Evolutionary conservation across 805 yeast genomes (phyloP), one percentile per base, ranked within the genome.

Genomic region (Kurtzmaniella fragi): DNA sequence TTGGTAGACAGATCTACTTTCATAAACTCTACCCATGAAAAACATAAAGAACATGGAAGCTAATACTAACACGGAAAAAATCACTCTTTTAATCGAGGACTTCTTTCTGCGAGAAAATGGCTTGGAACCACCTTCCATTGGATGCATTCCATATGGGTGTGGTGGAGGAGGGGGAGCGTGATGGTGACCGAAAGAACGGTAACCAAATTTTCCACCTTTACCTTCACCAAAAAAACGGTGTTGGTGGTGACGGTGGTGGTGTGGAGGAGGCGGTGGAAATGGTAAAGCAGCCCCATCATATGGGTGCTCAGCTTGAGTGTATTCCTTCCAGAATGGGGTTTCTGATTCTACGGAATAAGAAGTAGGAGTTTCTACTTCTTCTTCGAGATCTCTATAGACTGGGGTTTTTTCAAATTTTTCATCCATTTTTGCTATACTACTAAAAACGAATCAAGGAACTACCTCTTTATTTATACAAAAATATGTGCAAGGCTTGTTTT

Each of bases 101-200:
- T 17, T 23, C 16, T 17, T 33, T 14, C 16, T 33, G 16, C 15
- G 35, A 16, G 25, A 17, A 14, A 31, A 32, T 16, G 26, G 25
- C n/a, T 32, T 20, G 26, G 26, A 11, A 32, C 26, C 20, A 32
- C 10, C 26, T 17, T 12, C 13, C 35, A 32, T 12, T 8, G 17
- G 35, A 12, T 6, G 11, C 17, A 14, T 14, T 28, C 9, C 16
- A 10, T 20, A 25, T 32, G 34, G 28, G 8, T 27, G 35, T 6
- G 35, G 28, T 3, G 35, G 35, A 7, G 35, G 28, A n/a, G 35
- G 29, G 5, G 35, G 35, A 11, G 17, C 28, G 31, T 34, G 37
- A 14, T 17, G 34, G 33, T 36, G 39, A 3, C 39, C 39, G 8
- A 5, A 20, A 20, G 8, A 20, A 8, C 25, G 25, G 25, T 5